Percentiles rank a stretch among this genome's conserved stretches.
Evolutionary conservation across 768 basidiomycete genomes (phyloP).

Genomic region (Omphalotus guepiniiformis): DNA sequence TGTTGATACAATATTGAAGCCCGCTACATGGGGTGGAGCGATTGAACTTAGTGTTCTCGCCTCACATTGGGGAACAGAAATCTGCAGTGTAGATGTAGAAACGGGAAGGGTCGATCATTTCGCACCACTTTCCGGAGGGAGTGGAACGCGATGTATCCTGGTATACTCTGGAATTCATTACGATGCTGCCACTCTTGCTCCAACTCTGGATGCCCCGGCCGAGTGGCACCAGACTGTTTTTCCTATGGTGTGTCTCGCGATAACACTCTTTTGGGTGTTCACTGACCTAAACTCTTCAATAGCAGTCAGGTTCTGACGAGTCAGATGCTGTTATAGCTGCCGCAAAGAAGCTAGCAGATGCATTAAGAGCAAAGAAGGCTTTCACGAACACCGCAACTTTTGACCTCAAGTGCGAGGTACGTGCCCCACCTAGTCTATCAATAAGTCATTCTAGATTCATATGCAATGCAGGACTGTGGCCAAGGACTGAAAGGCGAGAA

Average conservation of each 20-base stretch:
- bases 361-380: conserved; percentile 71
- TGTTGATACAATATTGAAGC: conserved; percentile 74
- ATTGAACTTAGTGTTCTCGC: conserved; percentile 90
- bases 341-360: conserved; percentile 65
- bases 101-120: conserved; percentile 88
- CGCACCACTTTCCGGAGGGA: conserved; percentile 40
- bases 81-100: conserved; percentile 88
- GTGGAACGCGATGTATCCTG: conserved; percentile 57
- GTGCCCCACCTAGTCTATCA: conserved; percentile 15
- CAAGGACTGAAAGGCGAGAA: conserved; percentile 91
- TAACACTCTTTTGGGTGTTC: neutral
- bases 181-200: conserved; percentile 84
- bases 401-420: conserved; percentile 82
- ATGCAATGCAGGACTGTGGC: conserved; percentile 60
- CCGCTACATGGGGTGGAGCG: conserved; percentile 90
- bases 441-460: neutral
- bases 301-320: conserved; percentile 27
- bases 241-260: conserved; percentile 43
- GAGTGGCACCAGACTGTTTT: conserved; percentile 92
- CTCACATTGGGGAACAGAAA: conserved; percentile 77
- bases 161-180: conserved; percentile 98
- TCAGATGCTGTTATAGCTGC: conserved; percentile 57
- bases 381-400: conserved; percentile 93
- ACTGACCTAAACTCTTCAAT: neutral
- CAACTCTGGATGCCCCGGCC: conserved; percentile 63